These are phyloP conservation scores for Aspergillus alliaceus DNA, from an alignment of 2,329 filamentous ascomycete species.

Conservation along the genomic window DNA sequence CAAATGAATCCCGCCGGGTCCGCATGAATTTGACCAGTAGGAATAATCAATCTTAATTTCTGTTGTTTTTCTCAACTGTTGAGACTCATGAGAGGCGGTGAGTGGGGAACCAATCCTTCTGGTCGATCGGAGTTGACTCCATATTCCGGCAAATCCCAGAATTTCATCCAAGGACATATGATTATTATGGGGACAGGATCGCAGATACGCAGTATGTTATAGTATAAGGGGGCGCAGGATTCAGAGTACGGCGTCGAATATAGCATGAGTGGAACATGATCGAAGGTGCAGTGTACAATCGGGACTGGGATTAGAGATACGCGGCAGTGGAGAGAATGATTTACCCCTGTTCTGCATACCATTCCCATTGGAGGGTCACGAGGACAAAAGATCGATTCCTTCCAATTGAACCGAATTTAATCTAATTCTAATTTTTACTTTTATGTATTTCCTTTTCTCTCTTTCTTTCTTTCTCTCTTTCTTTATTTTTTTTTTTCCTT, in stretches of 20 bases:
- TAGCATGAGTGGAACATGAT: neutral
- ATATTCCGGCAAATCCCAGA: neutral
- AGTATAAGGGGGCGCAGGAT: neutral
- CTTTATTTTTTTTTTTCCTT: neutral
- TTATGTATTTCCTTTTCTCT: neutral
- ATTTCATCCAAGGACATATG: neutral
- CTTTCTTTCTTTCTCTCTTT: neutral
- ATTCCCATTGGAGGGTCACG: neutral
- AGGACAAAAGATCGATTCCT: neutral
- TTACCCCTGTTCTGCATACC: neutral
- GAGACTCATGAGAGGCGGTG: conserved; percentile 21
- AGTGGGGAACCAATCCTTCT: conserved; percentile 13
- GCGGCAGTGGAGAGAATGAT: neutral
- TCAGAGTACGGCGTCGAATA: neutral
- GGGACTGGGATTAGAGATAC: neutral
- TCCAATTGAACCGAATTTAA: no score
- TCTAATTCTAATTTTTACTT: neutral
- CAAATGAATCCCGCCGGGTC: neutral
- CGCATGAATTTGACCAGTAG: neutral
- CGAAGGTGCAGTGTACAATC: neutral
- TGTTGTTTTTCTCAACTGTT: conserved; percentile 16
- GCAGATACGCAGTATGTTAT: neutral
- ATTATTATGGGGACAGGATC: neutral
- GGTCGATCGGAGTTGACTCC: conserved; percentile 14
- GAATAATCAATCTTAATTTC: neutral